Percentiles rank a stretch among this genome's conserved stretches.
Conservation (phyloP, 345 rosid genomes). For the Linum lewisii region DNA sequence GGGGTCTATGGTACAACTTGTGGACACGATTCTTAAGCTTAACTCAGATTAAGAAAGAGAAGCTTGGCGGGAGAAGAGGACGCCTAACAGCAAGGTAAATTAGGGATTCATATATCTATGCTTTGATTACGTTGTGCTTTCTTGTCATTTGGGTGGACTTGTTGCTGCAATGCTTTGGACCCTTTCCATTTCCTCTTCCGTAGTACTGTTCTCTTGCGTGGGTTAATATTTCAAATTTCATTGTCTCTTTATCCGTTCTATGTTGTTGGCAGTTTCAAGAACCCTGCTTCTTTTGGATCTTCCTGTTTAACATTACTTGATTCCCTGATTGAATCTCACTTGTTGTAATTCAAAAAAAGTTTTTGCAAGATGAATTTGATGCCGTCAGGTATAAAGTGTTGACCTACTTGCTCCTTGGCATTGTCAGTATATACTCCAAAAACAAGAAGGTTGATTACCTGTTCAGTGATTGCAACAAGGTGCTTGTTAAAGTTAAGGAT, state of each 20-base stretch:
- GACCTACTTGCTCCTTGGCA: constrained; percentile 76
- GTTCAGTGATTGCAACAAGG: constrained; percentile 61
- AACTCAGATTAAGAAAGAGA: no score
- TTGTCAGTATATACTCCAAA: constrained; percentile 84
- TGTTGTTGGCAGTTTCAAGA: not conserved
- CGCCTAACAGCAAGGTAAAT: no score
- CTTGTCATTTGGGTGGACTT: no score
- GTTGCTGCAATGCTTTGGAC: no score
- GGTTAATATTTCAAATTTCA: not conserved
- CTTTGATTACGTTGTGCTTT: no score
- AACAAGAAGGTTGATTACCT: constrained; percentile 77
- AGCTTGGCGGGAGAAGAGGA: no score
- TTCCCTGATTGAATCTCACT: not conserved
- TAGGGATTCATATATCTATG: no score
- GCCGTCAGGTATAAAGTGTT: constrained; percentile 55
- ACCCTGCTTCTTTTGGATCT: not conserved
- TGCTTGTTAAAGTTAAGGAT: constrained; percentile 39
- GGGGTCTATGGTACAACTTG: no score
- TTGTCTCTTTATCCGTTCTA: not conserved
- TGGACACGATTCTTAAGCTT: no score
- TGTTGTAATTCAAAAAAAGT: constrained; percentile 50
- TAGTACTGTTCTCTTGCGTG: no score
- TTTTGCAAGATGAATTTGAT: constrained; percentile 54
- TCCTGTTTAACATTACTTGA: not conserved
- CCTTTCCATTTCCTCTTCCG: no score